phyloP scores from a whole-genome alignment of 2,329 filamentous ascomycete genomes.

The Epichloe hybrida region DNA sequence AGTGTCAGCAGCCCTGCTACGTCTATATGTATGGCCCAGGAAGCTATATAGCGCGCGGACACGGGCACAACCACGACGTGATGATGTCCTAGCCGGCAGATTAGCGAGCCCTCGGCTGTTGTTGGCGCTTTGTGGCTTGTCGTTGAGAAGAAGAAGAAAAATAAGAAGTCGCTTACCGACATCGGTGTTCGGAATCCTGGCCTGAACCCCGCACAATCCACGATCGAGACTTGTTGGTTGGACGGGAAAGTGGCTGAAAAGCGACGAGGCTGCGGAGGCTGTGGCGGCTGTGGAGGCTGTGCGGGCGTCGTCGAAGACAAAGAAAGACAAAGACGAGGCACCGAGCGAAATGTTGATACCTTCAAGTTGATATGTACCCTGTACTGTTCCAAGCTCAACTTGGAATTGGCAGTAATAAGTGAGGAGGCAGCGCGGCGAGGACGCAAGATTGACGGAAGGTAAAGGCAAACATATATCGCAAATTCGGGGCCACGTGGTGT shows the following conservation, averaged over 20 bases:
- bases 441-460: no score
- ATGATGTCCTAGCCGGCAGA: background rate
- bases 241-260: background rate
- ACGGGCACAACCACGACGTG: no score
- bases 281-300: background rate
- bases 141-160: background rate
- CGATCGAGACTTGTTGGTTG: background rate
- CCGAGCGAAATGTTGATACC: no score
- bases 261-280: background rate
- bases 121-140: constrained; percentile 1
- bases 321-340: background rate
- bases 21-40: no score
- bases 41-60: no score
- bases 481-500: background rate
- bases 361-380: no score
- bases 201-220: background rate
- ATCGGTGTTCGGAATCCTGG: background rate
- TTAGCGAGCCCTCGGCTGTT: constrained; percentile 8
- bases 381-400: no score
- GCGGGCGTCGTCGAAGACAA: background rate
- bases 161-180: no score
- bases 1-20: background rate
- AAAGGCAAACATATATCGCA: no score
- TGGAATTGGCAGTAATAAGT: no score
- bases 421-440: no score